Evolutionary conservation across 345 rosid species (phyloP).

Genomic region (Physaria fendleri): DNA sequence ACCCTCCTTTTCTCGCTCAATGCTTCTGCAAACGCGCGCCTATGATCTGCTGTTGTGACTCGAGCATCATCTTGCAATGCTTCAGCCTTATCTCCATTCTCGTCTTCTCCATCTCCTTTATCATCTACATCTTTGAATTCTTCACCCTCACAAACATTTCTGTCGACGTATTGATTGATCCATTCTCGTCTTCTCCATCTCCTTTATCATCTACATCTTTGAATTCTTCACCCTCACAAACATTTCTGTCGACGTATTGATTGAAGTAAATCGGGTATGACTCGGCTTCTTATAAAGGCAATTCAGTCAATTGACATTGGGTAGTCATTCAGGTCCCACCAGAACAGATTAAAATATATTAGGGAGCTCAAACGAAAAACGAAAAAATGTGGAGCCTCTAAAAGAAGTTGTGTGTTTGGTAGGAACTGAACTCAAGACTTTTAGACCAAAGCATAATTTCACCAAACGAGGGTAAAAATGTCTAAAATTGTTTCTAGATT

Average conservation of each 20-base stretch:
- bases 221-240: conserved; percentile 59
- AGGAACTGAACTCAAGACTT: no score
- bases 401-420: no score
- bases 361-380: no score
- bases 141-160: conserved; percentile 55
- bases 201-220: conserved; percentile 70
- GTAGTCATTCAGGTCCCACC: no score
- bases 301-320: no score
- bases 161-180: no score
- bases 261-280: conserved; percentile 43
- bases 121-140: conserved; percentile 70
- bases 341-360: no score
- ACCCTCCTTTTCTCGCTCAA: conserved; percentile 36
- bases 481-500: no score
- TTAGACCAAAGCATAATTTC: no score
- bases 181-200: conserved; percentile 63
- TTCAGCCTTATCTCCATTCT: conserved; percentile 65
- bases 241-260: conserved; percentile 42
- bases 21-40: conserved; percentile 38
- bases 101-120: conserved; percentile 58
- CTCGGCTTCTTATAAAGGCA: no score
- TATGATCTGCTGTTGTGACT: conserved; percentile 52
- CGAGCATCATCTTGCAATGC: conserved; percentile 62
- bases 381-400: no score
- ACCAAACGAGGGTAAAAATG: no score